Conservation (phyloP, 805 yeast species). For the Starmerella roubikii region DNA sequence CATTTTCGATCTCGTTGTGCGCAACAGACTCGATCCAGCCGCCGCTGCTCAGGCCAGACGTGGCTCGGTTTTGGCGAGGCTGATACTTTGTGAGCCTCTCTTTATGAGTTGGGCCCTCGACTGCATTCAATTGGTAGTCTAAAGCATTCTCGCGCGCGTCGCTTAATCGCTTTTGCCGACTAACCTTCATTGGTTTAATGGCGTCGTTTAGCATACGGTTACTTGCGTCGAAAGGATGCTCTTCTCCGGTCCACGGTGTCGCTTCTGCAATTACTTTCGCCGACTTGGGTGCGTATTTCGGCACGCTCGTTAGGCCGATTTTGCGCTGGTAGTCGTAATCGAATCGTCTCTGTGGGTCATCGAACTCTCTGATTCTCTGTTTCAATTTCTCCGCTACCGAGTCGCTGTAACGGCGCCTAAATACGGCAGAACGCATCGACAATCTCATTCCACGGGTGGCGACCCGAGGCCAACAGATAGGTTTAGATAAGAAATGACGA, state of each 20-base stretch:
- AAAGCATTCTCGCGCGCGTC: conserved; percentile 52
- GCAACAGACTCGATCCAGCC: conserved; percentile 48
- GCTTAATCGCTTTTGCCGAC: conserved; percentile 32
- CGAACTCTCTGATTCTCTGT: conserved; percentile 1
- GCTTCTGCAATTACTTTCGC: conserved; percentile 37
- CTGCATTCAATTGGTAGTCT: conserved; percentile 43
- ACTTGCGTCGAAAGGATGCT: conserved; percentile 33
- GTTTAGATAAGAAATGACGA: too few relatives aligned
- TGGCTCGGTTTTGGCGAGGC: not conserved
- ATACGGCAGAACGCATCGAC: too few relatives aligned
- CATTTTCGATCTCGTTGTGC: conserved; percentile 61
- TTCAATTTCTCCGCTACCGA: conserved; percentile 1
- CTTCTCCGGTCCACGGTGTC: conserved; percentile 49
- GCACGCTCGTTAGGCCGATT: conserved; percentile 33
- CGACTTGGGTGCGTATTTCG: conserved; percentile 33
- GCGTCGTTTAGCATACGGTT: conserved; percentile 45
- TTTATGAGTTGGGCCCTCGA: conserved; percentile 20
- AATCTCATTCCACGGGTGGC: too few relatives aligned
- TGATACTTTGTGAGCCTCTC: conserved; percentile 11
- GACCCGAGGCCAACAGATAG: too few relatives aligned
- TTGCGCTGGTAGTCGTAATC: conserved; percentile 30
- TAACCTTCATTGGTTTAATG: conserved; percentile 29
- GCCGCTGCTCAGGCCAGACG: conserved; percentile 17
- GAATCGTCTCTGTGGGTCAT: conserved; percentile 22
- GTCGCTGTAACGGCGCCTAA: not conserved